Conservation (phyloP, 208 protist species). For the Phytomonas francai region DNA sequence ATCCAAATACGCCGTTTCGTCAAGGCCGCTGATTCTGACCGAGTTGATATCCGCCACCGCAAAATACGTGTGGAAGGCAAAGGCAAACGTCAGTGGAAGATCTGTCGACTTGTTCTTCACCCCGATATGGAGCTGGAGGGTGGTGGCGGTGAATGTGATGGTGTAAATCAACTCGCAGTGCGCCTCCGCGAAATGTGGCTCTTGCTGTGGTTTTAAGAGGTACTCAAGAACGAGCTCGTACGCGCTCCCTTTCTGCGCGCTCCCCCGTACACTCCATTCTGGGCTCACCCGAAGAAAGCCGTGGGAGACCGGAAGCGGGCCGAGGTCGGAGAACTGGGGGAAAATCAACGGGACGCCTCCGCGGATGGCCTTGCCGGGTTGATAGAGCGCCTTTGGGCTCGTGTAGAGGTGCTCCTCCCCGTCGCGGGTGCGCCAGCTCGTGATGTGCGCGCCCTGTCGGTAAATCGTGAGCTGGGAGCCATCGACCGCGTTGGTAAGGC, state of each 20-base stretch:
- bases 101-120: slow-evolving; percentile 48
- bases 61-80: slow-evolving; percentile 88
- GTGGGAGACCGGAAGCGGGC: slow-evolving; percentile 53
- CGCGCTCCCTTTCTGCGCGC: background rate
- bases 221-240: slow-evolving; percentile 20
- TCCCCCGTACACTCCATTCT: background rate
- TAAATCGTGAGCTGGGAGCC: slow-evolving; percentile 74
- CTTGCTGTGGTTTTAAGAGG: no score
- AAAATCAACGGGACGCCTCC: slow-evolving; percentile 87
- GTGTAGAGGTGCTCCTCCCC: slow-evolving; percentile 75
- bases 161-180: slow-evolving; percentile 37
- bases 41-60: slow-evolving; percentile 38
- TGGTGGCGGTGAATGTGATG: slow-evolving; percentile 54
- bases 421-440: slow-evolving; percentile 55
- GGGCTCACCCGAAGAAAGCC: slow-evolving; percentile 68
- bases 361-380: slow-evolving; percentile 61
- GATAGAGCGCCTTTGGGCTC: slow-evolving; percentile 67
- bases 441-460: slow-evolving; percentile 81
- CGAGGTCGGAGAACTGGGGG: slow-evolving; percentile 77
- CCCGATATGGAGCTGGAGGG: slow-evolving; percentile 54
- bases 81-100: slow-evolving; percentile 41
- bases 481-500: slow-evolving; percentile 20
- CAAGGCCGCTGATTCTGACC: slow-evolving; percentile 64
- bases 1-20: slow-evolving; percentile 58
- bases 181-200: background rate